Evolutionary conservation across 805 yeast species (phyloP), one percentile per base, ranked within the genome.

Genomic region (Ogataea trehaloabstinens): DNA sequence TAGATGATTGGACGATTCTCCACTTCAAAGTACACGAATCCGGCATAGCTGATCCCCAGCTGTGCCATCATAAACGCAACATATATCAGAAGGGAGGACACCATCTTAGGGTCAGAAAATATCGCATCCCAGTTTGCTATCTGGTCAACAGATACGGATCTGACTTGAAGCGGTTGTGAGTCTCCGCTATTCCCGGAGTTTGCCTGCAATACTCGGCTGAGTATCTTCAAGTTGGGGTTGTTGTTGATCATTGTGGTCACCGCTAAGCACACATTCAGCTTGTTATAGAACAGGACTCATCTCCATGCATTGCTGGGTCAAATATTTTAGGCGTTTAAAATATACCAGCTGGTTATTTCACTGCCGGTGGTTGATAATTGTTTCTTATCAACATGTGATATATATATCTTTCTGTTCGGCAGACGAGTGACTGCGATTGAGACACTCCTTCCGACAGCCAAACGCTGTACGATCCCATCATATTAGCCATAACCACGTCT

Each of bases 401-500:
- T 24, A 58, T 37, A 24, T 38, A 45, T 37, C 87, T 63, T 53
- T 83, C 90, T 10, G 76, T 35, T 10, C 64, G 63, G 20, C 82
- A 80, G 29, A 80, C 70, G 11, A 70, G 31, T 39, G 74, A 71
- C 19, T 69, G 60, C 2, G 84, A 73, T 31, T 66, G 60, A 40
- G 65, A 66, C 4, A 89, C 95, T 4, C 98, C 98, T 18, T 80
- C 80, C 36, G 74, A 67, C 2, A 93, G 56, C 96, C 98, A 93
- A 3, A 88, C 71, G 0, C 91, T 85, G 61, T 78, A 76, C 0
- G 93, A 70, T 0, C 95, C 95, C 95, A 91, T 88, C 70, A 81
- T 70, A 53, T 93, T 91, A 15, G 97, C 96, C 95, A 93, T 85
- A 37, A 90, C 64, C 38, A 93, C 75, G 60, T 93, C 99, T 0